These are phyloP conservation scores for Metschnikowia bowlesiae DNA, from an alignment of 805 yeast genomes.

Conservation along the genomic window DNA sequence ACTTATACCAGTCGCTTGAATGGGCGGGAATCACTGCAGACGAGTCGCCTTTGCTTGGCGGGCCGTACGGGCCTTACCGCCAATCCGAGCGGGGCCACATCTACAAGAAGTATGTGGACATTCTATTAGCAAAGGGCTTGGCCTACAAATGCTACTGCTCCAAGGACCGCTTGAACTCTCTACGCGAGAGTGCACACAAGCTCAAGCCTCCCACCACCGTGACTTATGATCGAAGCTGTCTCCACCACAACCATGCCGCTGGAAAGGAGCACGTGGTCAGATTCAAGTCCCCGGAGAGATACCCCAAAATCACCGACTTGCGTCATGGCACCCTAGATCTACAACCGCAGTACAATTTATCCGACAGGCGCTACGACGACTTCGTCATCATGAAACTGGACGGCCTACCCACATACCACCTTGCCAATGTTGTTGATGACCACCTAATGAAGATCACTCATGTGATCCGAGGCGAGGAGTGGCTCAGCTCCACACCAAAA, in stretches of 20 bases:
- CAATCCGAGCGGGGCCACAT: conserved; percentile 77
- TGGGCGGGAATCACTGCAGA: conserved; percentile 79
- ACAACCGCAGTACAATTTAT: conserved; percentile 71
- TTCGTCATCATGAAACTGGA: conserved; percentile 89
- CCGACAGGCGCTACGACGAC: conserved; percentile 81
- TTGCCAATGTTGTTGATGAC: conserved; percentile 94
- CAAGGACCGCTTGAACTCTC: conserved; percentile 63
- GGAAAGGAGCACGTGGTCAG: conserved; percentile 56
- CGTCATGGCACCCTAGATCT: conserved; percentile 73
- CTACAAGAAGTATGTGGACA: conserved; percentile 56
- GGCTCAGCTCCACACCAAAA: conserved; percentile 95
- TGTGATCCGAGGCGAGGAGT: conserved; percentile 95
- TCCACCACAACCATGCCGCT: conserved; percentile 31
- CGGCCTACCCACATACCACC: conserved; percentile 92
- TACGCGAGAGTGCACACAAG: conserved; percentile 69
- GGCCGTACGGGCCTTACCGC: conserved; percentile 66
- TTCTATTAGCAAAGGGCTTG: conserved; percentile 55
- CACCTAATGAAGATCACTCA: conserved; percentile 90
- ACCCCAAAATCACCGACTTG: conserved; percentile 65
- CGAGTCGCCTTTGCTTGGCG: conserved; percentile 71
- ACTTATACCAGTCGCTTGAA: conserved; percentile 65
- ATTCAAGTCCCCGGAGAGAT: conserved; percentile 68
- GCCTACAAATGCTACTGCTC: conserved; percentile 90
- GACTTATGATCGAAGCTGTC: conserved; percentile 84
- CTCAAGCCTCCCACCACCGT: conserved; percentile 87